Evolutionary conservation across 345 rosid species (phyloP), one percentile per base, ranked within the genome.

Genomic region (Citrus medica): DNA sequence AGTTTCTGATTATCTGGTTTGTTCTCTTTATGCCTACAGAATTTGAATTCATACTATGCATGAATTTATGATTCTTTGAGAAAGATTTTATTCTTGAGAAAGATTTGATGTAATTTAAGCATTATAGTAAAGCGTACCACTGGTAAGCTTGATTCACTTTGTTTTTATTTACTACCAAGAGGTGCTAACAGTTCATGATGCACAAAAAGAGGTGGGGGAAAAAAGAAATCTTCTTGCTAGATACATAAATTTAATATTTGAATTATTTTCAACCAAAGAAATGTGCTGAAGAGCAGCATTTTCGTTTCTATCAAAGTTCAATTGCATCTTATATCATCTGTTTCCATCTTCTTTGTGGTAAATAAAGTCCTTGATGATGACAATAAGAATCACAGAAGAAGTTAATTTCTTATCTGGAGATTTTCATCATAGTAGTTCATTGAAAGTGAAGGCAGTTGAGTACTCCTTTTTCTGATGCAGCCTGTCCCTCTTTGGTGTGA

Each of bases 401-500:
- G 27, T 25, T 25, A 25, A 25, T 25, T 25, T 25, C 27, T 0
- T 25, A 25, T 25, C 27, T 25, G 0, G 27, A 25, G 27, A 25
- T 25, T 25, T 25, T 25, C 27, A 13, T n/a, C 27, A 68, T 66
- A 51, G 67, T 74, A 32, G 59, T 33, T 19, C 51, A 28, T 62
- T 9, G 42, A 71, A 61, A 65, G 37, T 53, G 75, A 53, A 76
- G 28, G 24, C 24, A 61, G 33, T 32, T 79, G 40, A 53, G 14
- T 19, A 9, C 28, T 21, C 9, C 38, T 22, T 66, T 67, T 74
- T 62, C 73, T 80, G 56, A 67, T 86, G 89, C 97, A 94, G 94
- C 93, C 97, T 74, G 86, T 91, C 74, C 84, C 94, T 79, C 92
- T 95, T 53, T 95, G 99, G 99, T 88, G 88, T 81, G 95, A 93